Conservation (phyloP, 1,284 basidiomycete species). For the Megacollybia platyphylla region DNA sequence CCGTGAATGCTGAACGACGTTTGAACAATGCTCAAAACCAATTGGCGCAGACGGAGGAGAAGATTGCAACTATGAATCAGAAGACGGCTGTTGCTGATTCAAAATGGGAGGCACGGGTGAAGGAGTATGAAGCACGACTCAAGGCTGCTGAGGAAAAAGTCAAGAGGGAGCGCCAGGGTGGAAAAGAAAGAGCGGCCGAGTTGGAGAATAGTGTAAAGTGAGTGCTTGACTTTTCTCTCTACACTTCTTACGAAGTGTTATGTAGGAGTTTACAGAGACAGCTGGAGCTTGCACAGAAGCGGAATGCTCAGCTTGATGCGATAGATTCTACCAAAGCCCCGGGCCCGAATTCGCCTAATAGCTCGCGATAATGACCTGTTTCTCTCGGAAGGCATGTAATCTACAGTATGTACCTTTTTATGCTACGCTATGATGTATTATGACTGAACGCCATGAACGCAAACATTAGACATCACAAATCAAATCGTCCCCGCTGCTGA, state of each 20-base stretch:
- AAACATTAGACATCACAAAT: too few relatives aligned
- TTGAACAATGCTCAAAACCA: slow-evolving; percentile 76
- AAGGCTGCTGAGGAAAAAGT: slow-evolving; percentile 86
- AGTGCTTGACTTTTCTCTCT: slow-evolving; percentile 14
- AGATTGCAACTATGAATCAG: slow-evolving; percentile 60
- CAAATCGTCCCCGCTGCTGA: too few relatives aligned
- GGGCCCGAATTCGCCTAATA: background rate
- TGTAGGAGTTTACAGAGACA: slow-evolving; percentile 55
- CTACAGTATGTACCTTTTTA: background rate
- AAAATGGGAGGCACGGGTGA: slow-evolving; percentile 89
- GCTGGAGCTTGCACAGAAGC: slow-evolving; percentile 57
- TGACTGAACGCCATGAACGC: too few relatives aligned
- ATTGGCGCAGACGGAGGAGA: slow-evolving; percentile 71
- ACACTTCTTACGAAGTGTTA: background rate
- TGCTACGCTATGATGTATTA: too few relatives aligned
- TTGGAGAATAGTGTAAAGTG: slow-evolving; percentile 62
- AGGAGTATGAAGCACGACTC: slow-evolving; percentile 79
- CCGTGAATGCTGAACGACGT: slow-evolving; percentile 73
- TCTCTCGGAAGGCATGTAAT: background rate
- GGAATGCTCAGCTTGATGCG: slow-evolving; percentile 56
- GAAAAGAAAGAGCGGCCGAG: slow-evolving; percentile 73
- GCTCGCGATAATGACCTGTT: background rate
- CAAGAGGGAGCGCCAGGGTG: slow-evolving; percentile 90
- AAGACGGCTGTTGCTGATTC: slow-evolving; percentile 58
- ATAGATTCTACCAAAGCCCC: slow-evolving; percentile 33